Base-by-base conservation (phyloP, 768 basidiomycete genomes). In the Lactifluus pinguis region DNA sequence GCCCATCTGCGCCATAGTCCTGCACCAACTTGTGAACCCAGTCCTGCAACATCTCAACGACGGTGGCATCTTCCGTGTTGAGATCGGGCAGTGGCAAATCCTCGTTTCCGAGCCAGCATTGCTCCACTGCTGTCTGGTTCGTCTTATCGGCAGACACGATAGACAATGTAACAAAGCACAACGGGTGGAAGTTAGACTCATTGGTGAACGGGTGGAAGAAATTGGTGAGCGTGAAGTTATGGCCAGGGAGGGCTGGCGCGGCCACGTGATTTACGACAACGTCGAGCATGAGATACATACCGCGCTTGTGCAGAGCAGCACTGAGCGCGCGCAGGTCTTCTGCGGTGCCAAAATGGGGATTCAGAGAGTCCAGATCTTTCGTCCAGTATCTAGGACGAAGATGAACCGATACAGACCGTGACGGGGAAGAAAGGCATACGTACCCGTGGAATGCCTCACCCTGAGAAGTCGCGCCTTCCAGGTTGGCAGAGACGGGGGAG, bases 261-360 rank as follows among this genome's bases (percentile, higher is more conserved):
- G 79, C 80, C 70, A 85, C 76, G 68, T 85, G 83, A 66, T 85
- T 84, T 62, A 85, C 76, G 64, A 85, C 83, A 55, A 84, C 70
- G 69, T 84, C 83, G 19, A 85, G 69, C 80, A 85, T 83, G 60
- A 84, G 74, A 69, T 75, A 76, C 83, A 84, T 85, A 47, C 74
- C 76, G 19, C 80, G 76, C 2, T 68, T 64, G 61, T 84, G 83
- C 30, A 83, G 68, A 7, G 77, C 77, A 17, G 71, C 60, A 19
- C 75, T 73, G 19, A 84, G 77, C 21, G 74, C 73, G 55, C 76
- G 78, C 51, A 84, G 76, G 66, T 84, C 83, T 39, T 76, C 73
- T 6, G 69, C 70, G 1, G 76, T 73, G 19, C 83, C 84, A 64
- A 83, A 85, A 57, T 81, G 77, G 6, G 73, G 39, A 69, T 85